Evolutionary conservation across 345 rosid species (phyloP), one percentile per base, ranked within the genome.

Genomic region (Camelina hispida): DNA sequence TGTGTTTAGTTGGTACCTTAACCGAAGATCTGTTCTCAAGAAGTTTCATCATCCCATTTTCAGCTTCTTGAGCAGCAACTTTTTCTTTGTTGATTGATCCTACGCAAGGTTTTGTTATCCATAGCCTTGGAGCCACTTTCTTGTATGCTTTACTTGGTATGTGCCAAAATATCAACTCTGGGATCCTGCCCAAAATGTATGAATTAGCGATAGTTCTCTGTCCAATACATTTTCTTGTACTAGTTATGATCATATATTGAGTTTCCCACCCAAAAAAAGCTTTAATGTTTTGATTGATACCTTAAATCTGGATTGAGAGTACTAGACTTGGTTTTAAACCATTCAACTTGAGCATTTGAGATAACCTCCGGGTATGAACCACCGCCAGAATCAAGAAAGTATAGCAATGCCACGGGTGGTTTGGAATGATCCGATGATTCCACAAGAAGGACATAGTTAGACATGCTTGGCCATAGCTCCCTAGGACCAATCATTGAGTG

Each of bases 311-410:
- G 91, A 78, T 93, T 93, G 22, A 87, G 77, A 80, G 83, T 78
- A 54, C 43, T 76, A 5, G 96, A 88, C 75, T 54, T 79, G 16
- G 22, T 66, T 66, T 58, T 72, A 81, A 94, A 91, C 98, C 98
- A 91, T 34, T 88, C 85, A 48, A 85, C 87, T 80, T 93, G 96
- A 50, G 91, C 83, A 58, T 66, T 80, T 71, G 98, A 93, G 70
- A 89, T 77, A 63, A 89, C 89, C 70, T 91, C 83, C 2, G 97
- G 95, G 47, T 91, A 93, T 8, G 98, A 89, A 17, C 96, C 97
- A 54, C 97, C 98, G 0, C 98, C 98, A 17, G 96, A 94, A 83
- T 94, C 98, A 15, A 94, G 86, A 66, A 91, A 87, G 81, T 93
- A 94, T 56, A 94, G 79, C 76, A 83, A 83, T 44, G 77, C 82